Conservation (phyloP, 768 basidiomycete genomes). For the Rhodotorula babjevae region DNA sequence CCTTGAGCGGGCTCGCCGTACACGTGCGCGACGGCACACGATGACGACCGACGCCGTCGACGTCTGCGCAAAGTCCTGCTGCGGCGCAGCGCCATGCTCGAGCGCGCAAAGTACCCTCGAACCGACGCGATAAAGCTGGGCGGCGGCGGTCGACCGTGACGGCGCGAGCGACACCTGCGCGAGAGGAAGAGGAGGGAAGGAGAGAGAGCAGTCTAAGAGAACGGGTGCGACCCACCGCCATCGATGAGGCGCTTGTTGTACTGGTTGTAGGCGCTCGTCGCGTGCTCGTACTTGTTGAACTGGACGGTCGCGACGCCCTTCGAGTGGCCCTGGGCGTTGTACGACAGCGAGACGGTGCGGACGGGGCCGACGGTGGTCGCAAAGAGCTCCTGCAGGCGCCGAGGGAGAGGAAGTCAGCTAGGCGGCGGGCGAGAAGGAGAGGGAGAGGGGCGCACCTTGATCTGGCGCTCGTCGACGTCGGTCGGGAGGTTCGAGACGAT, state of each 20-base stretch:
- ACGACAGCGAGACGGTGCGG: conserved; percentile 74
- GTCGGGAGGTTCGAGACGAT: conserved; percentile 88
- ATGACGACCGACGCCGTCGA: too few relatives aligned
- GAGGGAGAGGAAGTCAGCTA: neutral
- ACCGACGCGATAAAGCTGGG: too few relatives aligned
- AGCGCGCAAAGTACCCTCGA: too few relatives aligned
- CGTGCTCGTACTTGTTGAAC: conserved; percentile 82
- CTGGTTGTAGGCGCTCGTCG: conserved; percentile 80
- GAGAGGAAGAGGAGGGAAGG: neutral
- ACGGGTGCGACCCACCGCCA: conserved; percentile 82
- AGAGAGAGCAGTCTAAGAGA: conserved; percentile 47
- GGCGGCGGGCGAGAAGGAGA: neutral
- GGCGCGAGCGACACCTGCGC: neutral
- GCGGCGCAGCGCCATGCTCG: too few relatives aligned
- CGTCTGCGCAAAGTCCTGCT: too few relatives aligned
- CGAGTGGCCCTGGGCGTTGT: conserved; percentile 76
- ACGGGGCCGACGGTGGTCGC: conserved; percentile 80
- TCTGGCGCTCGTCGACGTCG: conserved; percentile 88
- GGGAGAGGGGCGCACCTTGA: conserved; percentile 63
- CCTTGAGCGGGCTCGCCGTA: too few relatives aligned
- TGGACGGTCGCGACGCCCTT: conserved; percentile 84
- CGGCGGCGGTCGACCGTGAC: neutral
- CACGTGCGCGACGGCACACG: too few relatives aligned
- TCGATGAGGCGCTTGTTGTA: conserved; percentile 99
- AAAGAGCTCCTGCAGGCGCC: conserved; percentile 75